These are phyloP conservation scores for Dendrobium chrysotoxum DNA, from an alignment of 106 monocot species.

Conservation along the genomic window DNA sequence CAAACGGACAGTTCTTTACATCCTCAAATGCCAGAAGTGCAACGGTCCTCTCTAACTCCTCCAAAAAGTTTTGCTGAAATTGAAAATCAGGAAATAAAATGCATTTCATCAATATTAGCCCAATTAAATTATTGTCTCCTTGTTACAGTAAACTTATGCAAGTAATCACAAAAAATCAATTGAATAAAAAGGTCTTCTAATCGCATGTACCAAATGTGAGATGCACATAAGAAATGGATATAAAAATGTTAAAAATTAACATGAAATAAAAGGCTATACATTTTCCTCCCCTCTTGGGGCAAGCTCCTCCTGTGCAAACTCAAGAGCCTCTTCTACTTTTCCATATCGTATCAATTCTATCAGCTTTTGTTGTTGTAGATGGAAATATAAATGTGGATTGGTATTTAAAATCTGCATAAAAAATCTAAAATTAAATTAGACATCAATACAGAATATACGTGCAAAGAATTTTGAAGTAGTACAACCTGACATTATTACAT, in stretches of 20 bases:
- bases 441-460: neutral
- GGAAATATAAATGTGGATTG: slow-evolving; percentile 92
- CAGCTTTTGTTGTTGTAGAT: slow-evolving; percentile 87
- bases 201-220: neutral
- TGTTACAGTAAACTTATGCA: no score
- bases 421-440: neutral
- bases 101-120: neutral
- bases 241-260: neutral
- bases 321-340: slow-evolving; percentile 80
- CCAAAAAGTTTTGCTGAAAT: slow-evolving; percentile 68
- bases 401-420: slow-evolving; percentile 76
- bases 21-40: slow-evolving; percentile 91
- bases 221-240: neutral
- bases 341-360: slow-evolving; percentile 90
- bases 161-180: no score
- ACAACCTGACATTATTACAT: no score
- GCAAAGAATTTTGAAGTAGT: neutral
- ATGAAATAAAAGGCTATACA: slow-evolving; percentile 24
- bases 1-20: slow-evolving; percentile 72
- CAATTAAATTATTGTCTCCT: no score
- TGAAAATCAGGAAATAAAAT: neutral
- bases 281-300: slow-evolving; percentile 95
- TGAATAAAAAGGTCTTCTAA: no score
- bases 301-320: slow-evolving; percentile 97
- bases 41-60: slow-evolving; percentile 89